phyloP scores from a whole-genome alignment of 2,329 filamentous ascomycete species.

The Aspergillus amoenus region DNA sequence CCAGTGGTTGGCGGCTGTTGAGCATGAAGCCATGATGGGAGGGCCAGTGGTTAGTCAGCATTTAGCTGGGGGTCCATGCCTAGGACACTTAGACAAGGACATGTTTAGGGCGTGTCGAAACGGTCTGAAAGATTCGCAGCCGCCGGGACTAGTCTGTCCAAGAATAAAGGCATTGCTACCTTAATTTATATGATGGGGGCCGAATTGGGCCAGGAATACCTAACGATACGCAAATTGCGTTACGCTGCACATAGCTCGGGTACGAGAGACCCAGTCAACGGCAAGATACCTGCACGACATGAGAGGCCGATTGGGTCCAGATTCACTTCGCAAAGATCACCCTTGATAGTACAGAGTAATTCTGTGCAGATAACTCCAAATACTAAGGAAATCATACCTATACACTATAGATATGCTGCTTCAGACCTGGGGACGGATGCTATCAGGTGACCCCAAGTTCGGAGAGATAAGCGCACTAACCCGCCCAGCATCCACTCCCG shows the following conservation, averaged over 20 bases:
- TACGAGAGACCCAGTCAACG: neutral
- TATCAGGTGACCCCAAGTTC: neutral
- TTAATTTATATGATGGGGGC: neutral
- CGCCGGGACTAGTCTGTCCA: neutral
- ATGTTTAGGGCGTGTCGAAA: neutral
- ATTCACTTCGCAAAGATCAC: neutral
- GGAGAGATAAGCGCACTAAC: neutral
- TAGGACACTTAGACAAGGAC: neutral
- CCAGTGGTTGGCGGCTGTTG: constrained; percentile 5
- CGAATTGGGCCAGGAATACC: neutral
- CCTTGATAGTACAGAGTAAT: neutral
- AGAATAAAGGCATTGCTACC: neutral
- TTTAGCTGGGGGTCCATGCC: neutral
- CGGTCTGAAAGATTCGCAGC: neutral
- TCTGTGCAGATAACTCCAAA: neutral
- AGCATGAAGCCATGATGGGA: neutral
- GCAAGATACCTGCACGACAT: neutral
- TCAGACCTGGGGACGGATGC: neutral
- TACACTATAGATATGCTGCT: too few species aligned
- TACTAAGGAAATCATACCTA: too few species aligned
- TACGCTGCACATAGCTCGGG: neutral
- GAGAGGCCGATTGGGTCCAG: neutral
- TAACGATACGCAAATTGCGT: neutral
- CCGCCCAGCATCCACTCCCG: neutral
- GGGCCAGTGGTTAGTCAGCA: constrained; percentile 10